phyloP scores from a whole-genome alignment of 495 filamentous ascomycete species.

The Talaromyces trachyspermus region DNA sequence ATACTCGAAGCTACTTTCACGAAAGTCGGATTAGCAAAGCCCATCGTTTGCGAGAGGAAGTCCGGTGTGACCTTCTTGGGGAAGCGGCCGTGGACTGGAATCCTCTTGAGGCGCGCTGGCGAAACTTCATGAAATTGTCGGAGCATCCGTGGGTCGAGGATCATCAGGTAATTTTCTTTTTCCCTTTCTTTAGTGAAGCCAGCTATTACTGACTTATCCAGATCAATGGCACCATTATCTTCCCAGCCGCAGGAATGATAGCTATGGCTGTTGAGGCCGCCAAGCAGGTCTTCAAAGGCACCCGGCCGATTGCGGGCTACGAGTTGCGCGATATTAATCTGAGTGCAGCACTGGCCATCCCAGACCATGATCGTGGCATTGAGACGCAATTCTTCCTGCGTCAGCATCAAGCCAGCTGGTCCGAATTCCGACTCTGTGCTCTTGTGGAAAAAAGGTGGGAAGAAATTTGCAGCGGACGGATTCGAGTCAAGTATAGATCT shows the following conservation, averaged over 20 bases:
- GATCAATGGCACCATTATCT: slow-evolving; percentile 36
- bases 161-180: slow-evolving; percentile 19
- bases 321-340: too few relatives aligned
- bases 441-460: too few relatives aligned
- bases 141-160: slow-evolving; percentile 30
- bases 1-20: slow-evolving; percentile 18
- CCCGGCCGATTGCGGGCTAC: too few relatives aligned
- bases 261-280: not conserved
- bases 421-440: too few relatives aligned
- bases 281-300: not conserved
- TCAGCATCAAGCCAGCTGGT: too few relatives aligned
- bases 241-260: slow-evolving; percentile 39
- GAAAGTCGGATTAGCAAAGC: slow-evolving; percentile 11
- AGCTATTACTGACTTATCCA: too few relatives aligned
- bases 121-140: slow-evolving; percentile 17
- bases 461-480: too few relatives aligned
- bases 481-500: too few relatives aligned
- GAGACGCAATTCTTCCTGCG: too few relatives aligned
- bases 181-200: too few relatives aligned
- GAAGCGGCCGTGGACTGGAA: slow-evolving; percentile 16
- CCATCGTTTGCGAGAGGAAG: slow-evolving; percentile 5
- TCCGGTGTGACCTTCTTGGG: slow-evolving; percentile 25
- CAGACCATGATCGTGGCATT: too few relatives aligned
- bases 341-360: too few relatives aligned
- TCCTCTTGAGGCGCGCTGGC: slow-evolving; percentile 25